These are phyloP conservation scores for Podospora fimiseda DNA, from an alignment of 495 filamentous ascomycete species.

Conservation along the genomic window DNA sequence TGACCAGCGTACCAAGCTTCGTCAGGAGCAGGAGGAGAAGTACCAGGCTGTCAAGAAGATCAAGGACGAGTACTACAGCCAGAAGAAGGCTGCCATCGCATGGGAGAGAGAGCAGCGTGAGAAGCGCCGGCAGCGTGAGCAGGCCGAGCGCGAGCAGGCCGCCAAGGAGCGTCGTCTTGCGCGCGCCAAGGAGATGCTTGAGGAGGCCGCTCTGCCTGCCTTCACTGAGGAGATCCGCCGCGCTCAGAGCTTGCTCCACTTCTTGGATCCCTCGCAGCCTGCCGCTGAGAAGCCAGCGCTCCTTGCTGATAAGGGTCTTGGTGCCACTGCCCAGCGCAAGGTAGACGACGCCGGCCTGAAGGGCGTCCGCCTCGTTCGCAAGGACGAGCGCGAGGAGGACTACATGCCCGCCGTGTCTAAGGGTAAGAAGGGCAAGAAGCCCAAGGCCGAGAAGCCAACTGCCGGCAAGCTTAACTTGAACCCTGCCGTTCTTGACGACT, in stretches of 20 bases:
- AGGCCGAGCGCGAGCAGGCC: conserved; percentile 65
- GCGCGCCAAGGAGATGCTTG: conserved; percentile 75
- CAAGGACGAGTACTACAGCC: conserved; percentile 78
- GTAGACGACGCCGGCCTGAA: conserved; percentile 72
- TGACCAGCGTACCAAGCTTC: conserved; percentile 79
- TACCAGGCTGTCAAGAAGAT: conserved; percentile 69
- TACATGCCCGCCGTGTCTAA: conserved; percentile 86
- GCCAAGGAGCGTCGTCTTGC: conserved; percentile 81
- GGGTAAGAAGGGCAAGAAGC: conserved; percentile 80
- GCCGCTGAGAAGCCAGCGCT: conserved; percentile 59
- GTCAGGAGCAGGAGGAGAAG: conserved; percentile 77
- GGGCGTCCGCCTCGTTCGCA: conserved; percentile 69
- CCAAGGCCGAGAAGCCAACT: conserved; percentile 33
- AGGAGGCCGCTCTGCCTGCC: conserved; percentile 82
- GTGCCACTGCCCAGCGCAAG: conserved; percentile 69
- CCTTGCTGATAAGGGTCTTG: conserved; percentile 55
- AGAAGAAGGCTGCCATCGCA: conserved; percentile 66
- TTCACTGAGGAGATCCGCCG: conserved; percentile 87
- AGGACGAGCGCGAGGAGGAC: conserved; percentile 78
- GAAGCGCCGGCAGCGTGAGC: conserved; percentile 50
- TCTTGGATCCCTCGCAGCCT: conserved; percentile 70
- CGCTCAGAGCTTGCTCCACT: conserved; percentile 76
- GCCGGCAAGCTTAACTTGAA: conserved; percentile 75
- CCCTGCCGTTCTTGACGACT: conserved; percentile 84
- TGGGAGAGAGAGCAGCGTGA: conserved; percentile 75